phyloP scores from a whole-genome alignment of 345 rosid species.

The Cardiospermum halicacabum region DNA sequence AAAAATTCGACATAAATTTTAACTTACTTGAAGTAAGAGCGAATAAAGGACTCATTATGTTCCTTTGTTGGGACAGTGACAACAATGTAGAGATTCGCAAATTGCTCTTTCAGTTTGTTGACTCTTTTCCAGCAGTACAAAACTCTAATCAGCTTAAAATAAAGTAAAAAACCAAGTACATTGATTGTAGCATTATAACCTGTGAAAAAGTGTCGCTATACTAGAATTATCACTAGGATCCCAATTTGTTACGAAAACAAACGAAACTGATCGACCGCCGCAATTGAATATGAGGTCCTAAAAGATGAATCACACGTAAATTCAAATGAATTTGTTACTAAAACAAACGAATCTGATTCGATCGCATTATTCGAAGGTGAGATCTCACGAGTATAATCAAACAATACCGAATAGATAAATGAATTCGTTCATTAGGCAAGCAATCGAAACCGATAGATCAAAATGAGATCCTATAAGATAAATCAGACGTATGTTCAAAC shows the following conservation, averaged over 20 bases:
- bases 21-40: conserved; percentile 82
- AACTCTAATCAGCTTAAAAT: conserved; percentile 2
- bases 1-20: not conserved
- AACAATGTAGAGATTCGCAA: conserved; percentile 65
- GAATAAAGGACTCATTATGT: conserved; percentile 66
- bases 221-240: conserved; percentile 28
- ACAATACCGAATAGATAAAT: too few species aligned
- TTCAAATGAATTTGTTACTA: too few species aligned
- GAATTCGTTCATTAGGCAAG: conserved; percentile 64
- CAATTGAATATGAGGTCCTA: conserved; percentile 91
- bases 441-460: conserved; percentile 80
- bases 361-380: too few species aligned
- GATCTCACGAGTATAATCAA: too few species aligned
- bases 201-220: conserved; percentile 46
- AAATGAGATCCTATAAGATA: conserved; percentile 87
- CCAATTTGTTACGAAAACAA: conserved; percentile 78
- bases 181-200: conserved; percentile 28
- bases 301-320: too few species aligned
- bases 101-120: conserved; percentile 59
- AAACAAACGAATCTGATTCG: too few species aligned
- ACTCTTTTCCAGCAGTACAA: conserved; percentile 37
- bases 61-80: conserved; percentile 54
- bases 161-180: not conserved
- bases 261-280: conserved; percentile 80
- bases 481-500: not conserved